Conservation (phyloP, 345 rosid genomes). For the Populus tremula region DNA sequence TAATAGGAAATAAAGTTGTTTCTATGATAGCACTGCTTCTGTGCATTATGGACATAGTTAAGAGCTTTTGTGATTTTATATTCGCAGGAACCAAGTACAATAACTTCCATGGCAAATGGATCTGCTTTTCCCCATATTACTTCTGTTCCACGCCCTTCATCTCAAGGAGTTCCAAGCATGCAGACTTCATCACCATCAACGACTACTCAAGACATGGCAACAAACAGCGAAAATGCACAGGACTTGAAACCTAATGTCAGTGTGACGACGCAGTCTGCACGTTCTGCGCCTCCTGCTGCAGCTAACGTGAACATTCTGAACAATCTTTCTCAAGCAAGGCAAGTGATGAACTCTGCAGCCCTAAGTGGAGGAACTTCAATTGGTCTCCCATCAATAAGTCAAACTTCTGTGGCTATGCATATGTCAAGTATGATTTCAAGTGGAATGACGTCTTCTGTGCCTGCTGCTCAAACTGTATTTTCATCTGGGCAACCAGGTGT, state of each 20-base stretch:
- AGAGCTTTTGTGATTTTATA: slow-evolving; percentile 14
- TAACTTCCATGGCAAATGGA: slow-evolving; percentile 63
- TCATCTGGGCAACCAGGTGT: slow-evolving; percentile 72
- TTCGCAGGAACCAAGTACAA: slow-evolving; percentile 82
- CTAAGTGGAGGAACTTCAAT: slow-evolving; percentile 84
- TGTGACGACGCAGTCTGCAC: slow-evolving; percentile 61
- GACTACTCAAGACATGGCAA: slow-evolving; percentile 68
- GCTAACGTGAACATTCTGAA: slow-evolving; percentile 89
- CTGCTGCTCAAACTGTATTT: slow-evolving; percentile 69
- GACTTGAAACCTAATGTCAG: slow-evolving; percentile 80
- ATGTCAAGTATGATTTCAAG: slow-evolving; percentile 95
- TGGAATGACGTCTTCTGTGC: slow-evolving; percentile 79
- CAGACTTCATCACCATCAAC: slow-evolving; percentile 83
- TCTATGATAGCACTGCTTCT: not conserved
- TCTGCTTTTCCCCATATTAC: slow-evolving; percentile 64
- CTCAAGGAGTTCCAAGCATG: slow-evolving; percentile 67
- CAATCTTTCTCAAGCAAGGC: slow-evolving; percentile 85
- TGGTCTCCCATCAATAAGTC: slow-evolving; percentile 67
- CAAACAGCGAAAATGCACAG: slow-evolving; percentile 51
- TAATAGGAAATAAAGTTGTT: slow-evolving; percentile 10
- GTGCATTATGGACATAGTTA: slow-evolving; percentile 9
- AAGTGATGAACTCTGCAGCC: slow-evolving; percentile 83
- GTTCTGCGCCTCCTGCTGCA: slow-evolving; percentile 68
- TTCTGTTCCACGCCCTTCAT: slow-evolving; percentile 68
- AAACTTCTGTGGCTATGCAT: slow-evolving; percentile 85